Percentiles rank a stretch among this genome's conserved stretches.
phyloP scores from a whole-genome alignment of 805 yeast species.

The Wickerhamiella nectarea region DNA sequence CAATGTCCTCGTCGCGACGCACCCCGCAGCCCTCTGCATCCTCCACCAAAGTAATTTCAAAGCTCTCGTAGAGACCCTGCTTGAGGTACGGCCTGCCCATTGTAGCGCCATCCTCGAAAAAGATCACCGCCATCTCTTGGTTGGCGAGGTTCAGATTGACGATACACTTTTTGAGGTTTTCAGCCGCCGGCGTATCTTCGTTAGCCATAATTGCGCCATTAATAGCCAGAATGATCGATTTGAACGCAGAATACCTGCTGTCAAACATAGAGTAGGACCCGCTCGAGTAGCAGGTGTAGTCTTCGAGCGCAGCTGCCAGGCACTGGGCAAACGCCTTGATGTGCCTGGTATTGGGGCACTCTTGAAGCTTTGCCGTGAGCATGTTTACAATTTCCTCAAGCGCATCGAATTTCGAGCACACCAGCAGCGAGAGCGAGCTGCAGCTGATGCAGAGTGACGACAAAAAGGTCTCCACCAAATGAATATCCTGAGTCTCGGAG shows the following conservation, averaged over 20 bases:
- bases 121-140: conserved; percentile 7
- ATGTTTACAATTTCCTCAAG: neutral
- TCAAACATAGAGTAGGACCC: neutral
- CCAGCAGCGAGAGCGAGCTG: neutral
- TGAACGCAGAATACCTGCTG: conserved; percentile 2
- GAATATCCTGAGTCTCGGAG: neutral
- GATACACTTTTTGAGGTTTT: neutral
- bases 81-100: neutral
- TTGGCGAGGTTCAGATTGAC: neutral
- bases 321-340: neutral
- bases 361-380: neutral
- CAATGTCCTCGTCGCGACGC: neutral
- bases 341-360: neutral
- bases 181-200: neutral
- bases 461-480: neutral
- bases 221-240: neutral
- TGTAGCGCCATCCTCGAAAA: conserved; percentile 1
- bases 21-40: neutral
- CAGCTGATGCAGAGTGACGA: neutral
- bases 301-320: neutral
- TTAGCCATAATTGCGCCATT: neutral
- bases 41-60: neutral
- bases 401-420: conserved; percentile 2
- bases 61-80: conserved; percentile 3
- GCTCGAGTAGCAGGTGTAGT: conserved; percentile 1